A percentile compares a stretch with the other conserved stretches of the same genome.
Evolutionary conservation across 192 early-diverging fungal species (phyloP).

Genomic region (Umbelopsis isabellina): DNA sequence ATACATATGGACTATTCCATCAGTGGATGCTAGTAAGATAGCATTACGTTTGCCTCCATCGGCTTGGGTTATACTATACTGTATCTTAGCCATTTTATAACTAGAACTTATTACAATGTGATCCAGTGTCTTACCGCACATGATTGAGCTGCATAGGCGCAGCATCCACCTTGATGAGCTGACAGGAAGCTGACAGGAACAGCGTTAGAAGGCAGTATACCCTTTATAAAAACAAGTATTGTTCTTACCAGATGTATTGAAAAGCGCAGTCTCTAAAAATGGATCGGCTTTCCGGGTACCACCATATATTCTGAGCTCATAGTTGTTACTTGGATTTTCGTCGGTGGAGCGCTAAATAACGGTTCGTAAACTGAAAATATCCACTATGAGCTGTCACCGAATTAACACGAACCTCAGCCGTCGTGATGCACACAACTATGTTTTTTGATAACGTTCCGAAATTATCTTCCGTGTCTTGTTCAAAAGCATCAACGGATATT

Average conservation of each 20-base stretch:
- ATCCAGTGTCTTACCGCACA: conserved; percentile 23
- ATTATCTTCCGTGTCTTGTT: conserved; percentile 20
- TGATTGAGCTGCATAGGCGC: conserved; percentile 45
- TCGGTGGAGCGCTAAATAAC: conserved; percentile 22
- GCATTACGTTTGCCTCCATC: conserved; percentile 22
- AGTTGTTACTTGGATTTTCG: conserved; percentile 22
- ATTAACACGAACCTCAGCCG: conserved; percentile 28
- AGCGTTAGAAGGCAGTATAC: too few species aligned
- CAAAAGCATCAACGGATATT: conserved; percentile 38
- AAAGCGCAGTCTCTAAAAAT: conserved; percentile 35
- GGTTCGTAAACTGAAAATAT: not conserved
- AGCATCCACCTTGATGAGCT: conserved; percentile 31
- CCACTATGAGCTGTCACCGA: not conserved
- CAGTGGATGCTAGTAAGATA: conserved; percentile 33
- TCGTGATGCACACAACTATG: conserved; percentile 25
- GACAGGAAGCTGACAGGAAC: conserved; percentile 23
- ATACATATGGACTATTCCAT: conserved; percentile 43
- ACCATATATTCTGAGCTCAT: conserved; percentile 38
- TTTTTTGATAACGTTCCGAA: not conserved
- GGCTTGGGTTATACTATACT: not conserved
- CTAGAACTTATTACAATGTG: not conserved
- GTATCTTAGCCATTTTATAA: not conserved
- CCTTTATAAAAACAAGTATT: too few species aligned
- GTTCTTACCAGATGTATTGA: conserved; percentile 26
- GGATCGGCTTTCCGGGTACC: conserved; percentile 12